phyloP scores from a whole-genome alignment of 805 yeast genomes.

The Candida cerambycidarum region DNA sequence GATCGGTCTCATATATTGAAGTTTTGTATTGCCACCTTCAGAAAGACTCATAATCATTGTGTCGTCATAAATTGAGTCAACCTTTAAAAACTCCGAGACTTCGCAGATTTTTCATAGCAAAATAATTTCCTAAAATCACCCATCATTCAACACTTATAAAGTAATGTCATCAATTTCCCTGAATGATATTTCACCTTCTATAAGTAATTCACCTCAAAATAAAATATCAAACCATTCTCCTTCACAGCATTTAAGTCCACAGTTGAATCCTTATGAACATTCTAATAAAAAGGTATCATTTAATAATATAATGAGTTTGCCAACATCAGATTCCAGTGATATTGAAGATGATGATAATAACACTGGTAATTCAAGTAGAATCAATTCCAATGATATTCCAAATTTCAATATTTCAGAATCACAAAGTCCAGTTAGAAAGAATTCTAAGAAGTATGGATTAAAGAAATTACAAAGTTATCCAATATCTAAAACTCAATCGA shows the following conservation, averaged over 20 bases:
- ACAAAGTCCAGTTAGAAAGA: background rate
- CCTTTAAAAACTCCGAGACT: slow-evolving; percentile 3
- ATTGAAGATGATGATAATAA: slow-evolving; percentile 7
- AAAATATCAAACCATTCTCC: background rate
- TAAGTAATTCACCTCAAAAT: slow-evolving; percentile 1
- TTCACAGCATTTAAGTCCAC: background rate
- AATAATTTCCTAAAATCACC: background rate
- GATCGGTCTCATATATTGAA: too few species aligned
- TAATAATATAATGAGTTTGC: slow-evolving; percentile 8
- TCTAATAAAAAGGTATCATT: slow-evolving; percentile 13
- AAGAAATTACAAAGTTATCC: slow-evolving; percentile 20
- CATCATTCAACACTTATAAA: background rate
- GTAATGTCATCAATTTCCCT: slow-evolving; percentile 8
- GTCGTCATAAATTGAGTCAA: background rate
- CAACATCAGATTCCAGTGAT: slow-evolving; percentile 14
- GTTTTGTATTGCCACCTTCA: too few species aligned
- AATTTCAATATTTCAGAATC: background rate
- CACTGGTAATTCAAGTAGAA: background rate
- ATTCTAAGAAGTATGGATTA: slow-evolving; percentile 11
- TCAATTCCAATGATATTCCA: background rate
- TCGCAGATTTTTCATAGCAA: slow-evolving; percentile 4
- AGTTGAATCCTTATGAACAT: background rate
- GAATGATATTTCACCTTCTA: slow-evolving; percentile 2
- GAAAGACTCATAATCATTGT: too few species aligned
- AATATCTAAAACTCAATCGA: slow-evolving; percentile 15